These are phyloP conservation scores for Fusarium avenaceum DNA, from an alignment of 2,329 filamentous ascomycete genomes.

Conservation along the genomic window DNA sequence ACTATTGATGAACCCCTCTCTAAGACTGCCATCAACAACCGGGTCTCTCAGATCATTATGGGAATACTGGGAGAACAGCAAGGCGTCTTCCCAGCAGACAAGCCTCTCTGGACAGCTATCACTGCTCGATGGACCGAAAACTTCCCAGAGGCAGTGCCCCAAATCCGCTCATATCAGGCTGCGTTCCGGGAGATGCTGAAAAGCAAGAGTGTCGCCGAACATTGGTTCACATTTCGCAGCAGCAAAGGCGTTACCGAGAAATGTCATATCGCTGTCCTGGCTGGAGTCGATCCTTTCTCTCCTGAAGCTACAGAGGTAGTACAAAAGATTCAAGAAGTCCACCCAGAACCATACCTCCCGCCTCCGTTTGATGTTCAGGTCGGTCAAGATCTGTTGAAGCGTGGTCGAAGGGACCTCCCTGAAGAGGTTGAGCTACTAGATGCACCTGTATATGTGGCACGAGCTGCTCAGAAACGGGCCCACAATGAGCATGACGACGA, in stretches of 20 bases:
- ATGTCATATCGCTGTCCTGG: conserved; percentile 60
- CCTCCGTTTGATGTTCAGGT: conserved; percentile 41
- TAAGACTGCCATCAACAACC: conserved; percentile 31
- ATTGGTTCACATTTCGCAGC: conserved; percentile 61
- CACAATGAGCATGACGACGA: conserved; percentile 45
- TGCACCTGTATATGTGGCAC: conserved; percentile 65
- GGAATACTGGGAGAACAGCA: conserved; percentile 50
- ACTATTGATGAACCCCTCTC: conserved; percentile 32
- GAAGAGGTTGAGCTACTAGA: conserved; percentile 63
- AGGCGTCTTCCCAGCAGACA: conserved; percentile 66
- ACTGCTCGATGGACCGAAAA: conserved; percentile 60
- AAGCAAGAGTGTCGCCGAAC: conserved; percentile 55
- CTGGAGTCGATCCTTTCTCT: conserved; percentile 58
- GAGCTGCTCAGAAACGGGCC: conserved; percentile 53
- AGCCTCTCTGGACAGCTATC: conserved; percentile 63
- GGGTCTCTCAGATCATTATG: conserved; percentile 48
- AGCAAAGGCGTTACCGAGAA: conserved; percentile 59
- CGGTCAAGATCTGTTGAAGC: conserved; percentile 40
- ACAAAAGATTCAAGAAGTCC: conserved; percentile 61
- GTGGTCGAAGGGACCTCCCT: conserved; percentile 56
- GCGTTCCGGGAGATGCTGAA: conserved; percentile 57
- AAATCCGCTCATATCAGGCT: conserved; percentile 55
- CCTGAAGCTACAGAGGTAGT: conserved; percentile 60
- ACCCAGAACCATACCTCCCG: conserved; percentile 55
- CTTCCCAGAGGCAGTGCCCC: conserved; percentile 59